Evolutionary conservation across 345 rosid genomes (phyloP), one percentile per base, ranked within the genome.

Genomic region (Populus davidiana): DNA sequence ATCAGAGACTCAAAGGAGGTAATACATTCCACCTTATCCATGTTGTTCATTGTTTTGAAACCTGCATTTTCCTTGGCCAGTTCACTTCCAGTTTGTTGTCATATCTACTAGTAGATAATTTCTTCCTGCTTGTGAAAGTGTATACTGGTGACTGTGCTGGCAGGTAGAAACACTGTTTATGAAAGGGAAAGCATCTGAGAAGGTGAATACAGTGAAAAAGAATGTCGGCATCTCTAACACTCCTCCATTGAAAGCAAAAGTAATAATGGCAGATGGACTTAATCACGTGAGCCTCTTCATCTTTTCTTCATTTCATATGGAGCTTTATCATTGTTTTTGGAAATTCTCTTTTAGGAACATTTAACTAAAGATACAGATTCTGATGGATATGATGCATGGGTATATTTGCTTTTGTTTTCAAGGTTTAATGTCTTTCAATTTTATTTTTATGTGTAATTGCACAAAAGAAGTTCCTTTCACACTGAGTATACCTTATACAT

Each of bases 211-310:
- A 62, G 76, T 77, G 66, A 91, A 90, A 78, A 90, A 82, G 78
- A 85, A 76, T 77, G 81, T 33, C 5, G 0, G 77, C 71, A 59
- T 68, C 70, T 47, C 82, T 23, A 70, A 67, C 74, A 69, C 81
- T 67, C 84, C 86, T 29, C 88, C 63, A 63, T 54, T 83, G 75
- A 88, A 70, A 79, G 25, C 83, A 27, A 92, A 90, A 79, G 86
- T 93, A 71, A 93, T 95, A 87, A 75, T 90, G 86, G 92, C 85
- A 38, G 98, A 93, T 29, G 92, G 89, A 80, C 82, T 87, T 17
- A 89, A 90, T 97, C 84, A 88, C 84, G 87, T 82, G 47, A 12
- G 20, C 77, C 29, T n/a, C 64, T 70, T 59, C 5, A 36, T 70
- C 12, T 70, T 62, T 2, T 43, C 8, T 73, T 64, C 29, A 59